Percentiles rank a stretch among this genome's conserved stretches.
Evolutionary conservation across 345 rosid genomes (phyloP).

Genomic region (Cardamine occulta): DNA sequence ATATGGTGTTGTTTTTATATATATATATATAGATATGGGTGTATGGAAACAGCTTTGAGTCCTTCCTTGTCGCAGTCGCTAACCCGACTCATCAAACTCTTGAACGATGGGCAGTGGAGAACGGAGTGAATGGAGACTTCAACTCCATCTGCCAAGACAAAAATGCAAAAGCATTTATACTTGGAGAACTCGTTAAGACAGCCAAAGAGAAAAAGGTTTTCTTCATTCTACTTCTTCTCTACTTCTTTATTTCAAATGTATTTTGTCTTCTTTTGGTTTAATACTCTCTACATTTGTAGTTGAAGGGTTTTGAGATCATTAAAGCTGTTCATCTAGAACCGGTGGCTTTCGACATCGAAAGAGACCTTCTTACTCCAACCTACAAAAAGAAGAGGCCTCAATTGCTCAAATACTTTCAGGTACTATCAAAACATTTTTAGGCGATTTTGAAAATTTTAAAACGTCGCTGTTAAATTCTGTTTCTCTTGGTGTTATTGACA

Average conservation of each 20-base stretch:
- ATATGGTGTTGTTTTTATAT: neutral
- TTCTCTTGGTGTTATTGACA: neutral
- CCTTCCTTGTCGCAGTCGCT: slow-evolving; percentile 70
- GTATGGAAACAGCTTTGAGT: slow-evolving; percentile 85
- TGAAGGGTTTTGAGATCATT: slow-evolving; percentile 77
- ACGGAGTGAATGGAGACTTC: slow-evolving; percentile 62
- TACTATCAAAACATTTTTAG: slow-evolving; percentile 12
- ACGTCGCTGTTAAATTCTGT: too few relatives aligned
- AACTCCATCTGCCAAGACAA: slow-evolving; percentile 62
- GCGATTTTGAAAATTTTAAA: too few relatives aligned
- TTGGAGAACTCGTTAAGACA: slow-evolving; percentile 64
- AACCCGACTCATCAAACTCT: slow-evolving; percentile 68
- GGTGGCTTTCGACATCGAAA: slow-evolving; percentile 69
- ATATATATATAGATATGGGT: slow-evolving; percentile 88
- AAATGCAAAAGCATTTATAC: slow-evolving; percentile 62
- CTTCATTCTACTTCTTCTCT: neutral
- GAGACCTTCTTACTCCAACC: slow-evolving; percentile 88
- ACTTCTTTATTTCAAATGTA: neutral
- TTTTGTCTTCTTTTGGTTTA: neutral
- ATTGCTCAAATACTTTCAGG: slow-evolving; percentile 78
- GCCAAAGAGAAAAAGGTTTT: slow-evolving; percentile 75
- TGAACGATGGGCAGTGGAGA: slow-evolving; percentile 72
- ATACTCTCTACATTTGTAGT: slow-evolving; percentile 45
- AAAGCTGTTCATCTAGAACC: slow-evolving; percentile 80
- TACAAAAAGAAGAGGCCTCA: slow-evolving; percentile 92